Base-by-base conservation (phyloP, 1,139 yeast species). In the Geotrichum klebahnii region DNA sequence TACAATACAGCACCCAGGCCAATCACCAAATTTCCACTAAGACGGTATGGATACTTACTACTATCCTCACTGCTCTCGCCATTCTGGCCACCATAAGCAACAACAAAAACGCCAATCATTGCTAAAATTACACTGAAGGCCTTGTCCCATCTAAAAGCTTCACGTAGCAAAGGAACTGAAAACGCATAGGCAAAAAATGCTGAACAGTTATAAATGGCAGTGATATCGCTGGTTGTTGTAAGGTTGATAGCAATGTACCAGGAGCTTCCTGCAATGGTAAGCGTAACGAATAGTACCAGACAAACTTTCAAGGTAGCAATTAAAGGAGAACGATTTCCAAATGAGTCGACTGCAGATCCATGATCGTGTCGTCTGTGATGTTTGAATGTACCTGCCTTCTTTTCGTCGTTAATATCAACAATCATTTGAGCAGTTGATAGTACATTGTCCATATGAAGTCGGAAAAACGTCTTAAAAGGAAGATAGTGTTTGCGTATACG, bases 151-250 rank as follows among this genome's bases (percentile, higher is more conserved):
- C 84, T 77, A 59, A 86, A 80, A 45, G 68, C 71, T 60, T 88
- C 96, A 26, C 64, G 56, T 47, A 88, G 72, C 39, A 88, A 67
- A 1, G 90, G 87, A 26, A 88, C 82, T 2, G 95, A 89, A 67
- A 88, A 87, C 4, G 87, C 79, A 62, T 88, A 83, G 0, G 96
- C 96, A 5, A 90, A 83, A 64, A 88, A 87, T 0, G 95, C 95
- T 10, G 90, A 82, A 62, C 95, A 86, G 68, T 88, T 88, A 68
- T 87, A 88, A 55, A 88, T 88, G 8, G 96, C 96, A 2, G 96
- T 87, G 26, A 88, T 83, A 62, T 88, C 96, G 2, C 89, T 76
- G 0, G 95, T 88, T 35, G 89, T 84, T 1, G 96, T 83, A 65
- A 85, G 68, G 26, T 82, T 74, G 80, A 88, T 86, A 5, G 96